Conservation (phyloP, 1,139 yeast genomes). For the Taphrina pruni region DNA sequence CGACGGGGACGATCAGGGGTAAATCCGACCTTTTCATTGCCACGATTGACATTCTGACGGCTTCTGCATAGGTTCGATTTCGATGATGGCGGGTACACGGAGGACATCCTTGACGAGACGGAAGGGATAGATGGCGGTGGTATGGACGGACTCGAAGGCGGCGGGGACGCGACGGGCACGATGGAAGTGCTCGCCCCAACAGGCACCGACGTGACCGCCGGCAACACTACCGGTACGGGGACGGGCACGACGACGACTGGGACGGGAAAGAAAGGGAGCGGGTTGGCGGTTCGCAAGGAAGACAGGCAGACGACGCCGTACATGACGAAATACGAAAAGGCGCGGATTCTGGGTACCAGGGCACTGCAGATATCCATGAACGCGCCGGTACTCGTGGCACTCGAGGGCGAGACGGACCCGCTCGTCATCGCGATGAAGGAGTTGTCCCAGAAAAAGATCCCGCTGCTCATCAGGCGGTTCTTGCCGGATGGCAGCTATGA, state of each 20-base stretch:
- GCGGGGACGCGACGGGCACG: slow-evolving; percentile 74
- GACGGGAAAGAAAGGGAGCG: slow-evolving; percentile 55
- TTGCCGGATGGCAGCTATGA: slow-evolving; percentile 96
- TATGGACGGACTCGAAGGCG: not conserved
- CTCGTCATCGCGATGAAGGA: slow-evolving; percentile 97
- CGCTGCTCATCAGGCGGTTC: slow-evolving; percentile 91
- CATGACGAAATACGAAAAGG: slow-evolving; percentile 98
- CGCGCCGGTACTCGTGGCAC: slow-evolving; percentile 96
- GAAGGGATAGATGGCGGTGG: slow-evolving; percentile 48
- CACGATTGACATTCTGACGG: not conserved
- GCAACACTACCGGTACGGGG: not conserved
- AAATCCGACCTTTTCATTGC: no score
- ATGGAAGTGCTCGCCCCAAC: slow-evolving; percentile 56
- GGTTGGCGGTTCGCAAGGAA: slow-evolving; percentile 86
- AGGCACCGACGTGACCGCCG: slow-evolving; percentile 72
- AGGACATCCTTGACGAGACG: slow-evolving; percentile 15
- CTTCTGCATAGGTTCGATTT: slow-evolving; percentile 5
- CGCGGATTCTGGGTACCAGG: slow-evolving; percentile 93
- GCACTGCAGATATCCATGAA: slow-evolving; percentile 96
- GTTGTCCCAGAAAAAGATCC: slow-evolving; percentile 90
- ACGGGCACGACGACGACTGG: no score
- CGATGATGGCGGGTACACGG: slow-evolving; percentile 47
- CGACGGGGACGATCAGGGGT: slow-evolving; percentile 51
- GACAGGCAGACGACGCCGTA: slow-evolving; percentile 94
- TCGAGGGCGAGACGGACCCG: slow-evolving; percentile 99